Evolutionary conservation across 208 protist genomes (phyloP).

Genomic region (Leishmania turanica): DNA sequence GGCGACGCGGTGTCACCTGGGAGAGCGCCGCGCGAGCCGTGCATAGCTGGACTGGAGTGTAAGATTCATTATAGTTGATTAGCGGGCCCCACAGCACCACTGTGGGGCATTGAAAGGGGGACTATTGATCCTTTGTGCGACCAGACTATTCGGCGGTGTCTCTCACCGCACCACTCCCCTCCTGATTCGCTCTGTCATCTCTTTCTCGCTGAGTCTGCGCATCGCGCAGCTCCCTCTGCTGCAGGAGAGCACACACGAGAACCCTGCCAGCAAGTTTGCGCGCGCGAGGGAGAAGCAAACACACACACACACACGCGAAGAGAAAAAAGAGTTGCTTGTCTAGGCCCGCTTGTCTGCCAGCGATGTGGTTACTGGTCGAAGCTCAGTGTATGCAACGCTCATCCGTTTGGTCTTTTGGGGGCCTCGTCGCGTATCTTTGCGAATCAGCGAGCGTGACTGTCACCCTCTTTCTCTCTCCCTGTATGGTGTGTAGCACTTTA

Average conservation of each 20-base stretch:
- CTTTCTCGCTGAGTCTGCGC: background rate
- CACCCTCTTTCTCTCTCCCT: background rate
- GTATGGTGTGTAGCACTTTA: background rate
- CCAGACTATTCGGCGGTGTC: background rate
- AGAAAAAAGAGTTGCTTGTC: background rate
- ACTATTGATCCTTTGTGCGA: background rate
- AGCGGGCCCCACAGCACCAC: background rate
- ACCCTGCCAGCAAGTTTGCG: background rate
- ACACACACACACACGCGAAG: background rate
- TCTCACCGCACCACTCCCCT: background rate
- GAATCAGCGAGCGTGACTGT: no score
- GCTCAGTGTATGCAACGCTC: background rate
- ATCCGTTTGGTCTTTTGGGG: background rate
- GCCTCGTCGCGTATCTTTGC: background rate
- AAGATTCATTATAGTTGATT: background rate
- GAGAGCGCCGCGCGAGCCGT: background rate
- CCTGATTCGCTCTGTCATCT: background rate
- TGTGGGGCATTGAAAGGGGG: background rate
- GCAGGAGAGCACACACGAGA: background rate
- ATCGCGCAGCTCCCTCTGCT: background rate
- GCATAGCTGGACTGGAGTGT: constrained; percentile 7
- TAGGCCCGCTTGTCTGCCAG: background rate
- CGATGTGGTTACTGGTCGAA: background rate
- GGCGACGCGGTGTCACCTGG: constrained; percentile 1
- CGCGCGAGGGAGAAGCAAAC: background rate